phyloP scores from a whole-genome alignment of 2,329 filamentous ascomycete genomes.

The Raffaelea deltoideospora region DNA sequence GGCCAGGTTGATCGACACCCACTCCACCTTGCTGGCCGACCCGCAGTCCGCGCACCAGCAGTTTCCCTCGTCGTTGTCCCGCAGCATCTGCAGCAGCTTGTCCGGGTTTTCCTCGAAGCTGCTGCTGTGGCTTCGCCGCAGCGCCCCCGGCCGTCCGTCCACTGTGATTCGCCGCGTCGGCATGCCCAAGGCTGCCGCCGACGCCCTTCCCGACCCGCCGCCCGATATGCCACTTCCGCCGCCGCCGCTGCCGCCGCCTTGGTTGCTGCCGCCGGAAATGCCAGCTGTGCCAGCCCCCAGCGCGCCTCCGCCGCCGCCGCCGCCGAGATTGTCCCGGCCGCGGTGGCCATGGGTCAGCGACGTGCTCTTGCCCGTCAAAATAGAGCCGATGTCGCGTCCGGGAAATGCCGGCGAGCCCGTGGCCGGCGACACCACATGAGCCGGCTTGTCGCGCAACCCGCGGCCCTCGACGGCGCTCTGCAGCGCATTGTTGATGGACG shows the following conservation, averaged over 20 bases:
- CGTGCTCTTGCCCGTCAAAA: constrained; percentile 81
- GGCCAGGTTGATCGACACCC: constrained; percentile 95
- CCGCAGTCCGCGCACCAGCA: constrained; percentile 89
- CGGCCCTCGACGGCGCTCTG: constrained; percentile 89
- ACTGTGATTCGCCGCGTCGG: constrained; percentile 82
- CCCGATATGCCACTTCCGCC: constrained; percentile 19
- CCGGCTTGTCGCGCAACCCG: constrained; percentile 39
- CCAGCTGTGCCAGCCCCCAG: constrained; percentile 27
- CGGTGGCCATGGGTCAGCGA: constrained; percentile 41
- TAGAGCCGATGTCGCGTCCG: constrained; percentile 78
- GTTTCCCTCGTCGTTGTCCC: constrained; percentile 85
- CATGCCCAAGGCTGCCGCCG: too few relatives aligned
- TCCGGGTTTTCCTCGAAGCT: constrained; percentile 71
- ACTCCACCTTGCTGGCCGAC: constrained; percentile 84
- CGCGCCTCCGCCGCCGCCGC: constrained; percentile 19
- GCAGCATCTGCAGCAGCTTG: constrained; percentile 71
- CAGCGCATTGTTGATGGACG: constrained; percentile 88
- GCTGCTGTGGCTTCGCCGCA: constrained; percentile 45
- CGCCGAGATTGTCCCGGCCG: constrained; percentile 15
- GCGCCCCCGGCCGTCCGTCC: constrained; percentile 64
- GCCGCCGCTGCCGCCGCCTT: constrained; percentile 14
- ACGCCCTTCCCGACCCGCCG: too few relatives aligned
- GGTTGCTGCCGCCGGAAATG: constrained; percentile 13
- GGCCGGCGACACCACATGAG: constrained; percentile 18
- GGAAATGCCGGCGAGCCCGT: constrained; percentile 37